These are phyloP conservation scores for Corylus avellana DNA, from an alignment of 306 rosid genomes.

Conservation along the genomic window DNA sequence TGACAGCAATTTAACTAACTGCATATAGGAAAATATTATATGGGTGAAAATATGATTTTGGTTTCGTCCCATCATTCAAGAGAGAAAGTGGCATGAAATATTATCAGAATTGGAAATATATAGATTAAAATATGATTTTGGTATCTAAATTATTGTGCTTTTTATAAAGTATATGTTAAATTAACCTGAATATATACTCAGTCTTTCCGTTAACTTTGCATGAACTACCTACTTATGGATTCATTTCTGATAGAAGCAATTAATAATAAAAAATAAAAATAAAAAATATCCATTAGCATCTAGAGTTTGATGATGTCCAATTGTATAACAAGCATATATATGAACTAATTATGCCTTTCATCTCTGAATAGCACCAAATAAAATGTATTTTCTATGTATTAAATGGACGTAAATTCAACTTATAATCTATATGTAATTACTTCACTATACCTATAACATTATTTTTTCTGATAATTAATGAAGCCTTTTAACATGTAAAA, in stretches of 20 bases:
- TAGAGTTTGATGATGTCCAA: too few relatives aligned
- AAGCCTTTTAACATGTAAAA: background rate
- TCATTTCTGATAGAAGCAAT: background rate
- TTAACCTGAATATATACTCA: background rate
- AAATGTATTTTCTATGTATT: background rate
- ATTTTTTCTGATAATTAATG: background rate
- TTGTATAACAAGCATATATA: too few relatives aligned
- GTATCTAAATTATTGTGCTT: background rate
- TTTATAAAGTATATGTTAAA: background rate
- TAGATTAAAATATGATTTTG: background rate
- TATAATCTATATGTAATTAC: background rate
- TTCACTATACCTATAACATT: background rate
- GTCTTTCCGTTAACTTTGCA: too few relatives aligned
- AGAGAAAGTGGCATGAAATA: constrained; percentile 3
- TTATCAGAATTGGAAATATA: too few relatives aligned
- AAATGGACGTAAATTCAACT: background rate
- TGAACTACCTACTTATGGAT: background rate
- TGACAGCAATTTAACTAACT: too few relatives aligned
- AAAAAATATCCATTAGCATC: too few relatives aligned
- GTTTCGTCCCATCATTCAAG: too few relatives aligned
- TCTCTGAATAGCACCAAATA: background rate
- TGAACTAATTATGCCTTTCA: too few relatives aligned
- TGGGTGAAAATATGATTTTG: too few relatives aligned
- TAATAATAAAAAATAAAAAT: too few relatives aligned
- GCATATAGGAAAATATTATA: too few relatives aligned